Base-by-base conservation (phyloP, 345 rosid species). In the Populus alba region DNA sequence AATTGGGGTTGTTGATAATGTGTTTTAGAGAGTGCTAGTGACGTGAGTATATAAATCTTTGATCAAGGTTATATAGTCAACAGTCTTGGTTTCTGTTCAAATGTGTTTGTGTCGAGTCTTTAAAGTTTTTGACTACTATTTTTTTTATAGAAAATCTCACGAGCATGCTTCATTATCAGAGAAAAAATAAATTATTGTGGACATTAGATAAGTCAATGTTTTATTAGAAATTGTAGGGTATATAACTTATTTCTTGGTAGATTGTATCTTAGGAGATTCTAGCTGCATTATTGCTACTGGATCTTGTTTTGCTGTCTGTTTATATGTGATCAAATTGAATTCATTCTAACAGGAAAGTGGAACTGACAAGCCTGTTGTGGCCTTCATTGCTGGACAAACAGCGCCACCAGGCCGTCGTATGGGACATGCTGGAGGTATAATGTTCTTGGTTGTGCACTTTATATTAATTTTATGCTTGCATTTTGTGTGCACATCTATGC, bases 341-440 rank as follows among this genome's bases (percentile, higher is more conserved):
- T 13, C 33, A 66, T 35, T 35, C 0, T n/a, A 88, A 86, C 97
- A 96, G 98, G 98, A 88, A 85, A 96, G 98, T 78, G 92, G 94
- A 65, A 94, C 99, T 75, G 89, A 94, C 61, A 96, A 96, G 85
- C 97, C 98, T 66, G 87, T 96, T 37, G 97, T 94, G 86, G 98
- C 97, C 33, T 96, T 96, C 82, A 96, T 96, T 79, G 99, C 98
- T 80, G 99, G 99, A 83, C 91, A 92, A 16, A 93, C 99, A 73
- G 99, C 99, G 57, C 97, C 98, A 71, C 98, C 98, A 3, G 97
- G 98, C 38, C 98, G 99, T 61, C 92, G 99, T 29, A 96, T 96
- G 99, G 99, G 99, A 71, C 99, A 96, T 75, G 99, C 99, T 16
- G 99, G 99, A 89, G 99, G 99, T 94, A 91, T 27, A n/a, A 2